Evolutionary conservation across 805 yeast genomes (phyloP), one percentile per base, ranked within the genome.

Genomic region (Cyberlindnera meyerae): DNA sequence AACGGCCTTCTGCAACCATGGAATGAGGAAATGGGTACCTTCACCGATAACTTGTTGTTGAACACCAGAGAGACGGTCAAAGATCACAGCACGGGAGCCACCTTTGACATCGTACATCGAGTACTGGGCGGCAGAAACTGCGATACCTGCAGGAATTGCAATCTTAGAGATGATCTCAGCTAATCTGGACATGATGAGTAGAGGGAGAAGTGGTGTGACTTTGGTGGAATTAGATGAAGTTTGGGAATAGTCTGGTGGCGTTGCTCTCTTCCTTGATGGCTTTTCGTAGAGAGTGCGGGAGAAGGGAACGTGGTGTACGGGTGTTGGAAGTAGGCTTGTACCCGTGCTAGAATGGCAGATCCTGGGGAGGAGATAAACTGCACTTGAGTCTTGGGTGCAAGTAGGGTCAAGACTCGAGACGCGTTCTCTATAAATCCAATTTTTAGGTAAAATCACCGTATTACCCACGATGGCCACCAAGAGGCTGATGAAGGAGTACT

Each of bases 91-190:
- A 59, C 98, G 73, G 40, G 85, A 76, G 38, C 98, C 98, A 42
- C 98, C 98, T 57, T 82, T 79, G 26, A 93, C 98, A 57, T 93
- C 97, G 59, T 87, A 93, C 65, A 93, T 68, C 20, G 97, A 79
- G 51, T 82, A 77, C 57, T 87, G 90, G 8, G 81, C 82, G 9
- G 82, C 79, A 25, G 86, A 69, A 34, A 80, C 58, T 15, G 82
- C 79, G 11, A 80, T 55, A 53, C 89, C 89, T 4, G 73, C 71
- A 8, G 93, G 93, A 24, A 82, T 60, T 4, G 90, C 90, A 40
- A 84, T 60, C 50, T 54, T 62, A 27, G 73, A 62, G 42, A 67
- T 54, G 16, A 57, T 35, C 33, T 66, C 70, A 24, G 66, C 68
- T 20, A 61, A 37, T 53, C 62, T 58, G 8, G 73, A 66, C 72